Base-by-base conservation (phyloP, 208 protist species). In the Acanthamoeba triangularis region DNA sequence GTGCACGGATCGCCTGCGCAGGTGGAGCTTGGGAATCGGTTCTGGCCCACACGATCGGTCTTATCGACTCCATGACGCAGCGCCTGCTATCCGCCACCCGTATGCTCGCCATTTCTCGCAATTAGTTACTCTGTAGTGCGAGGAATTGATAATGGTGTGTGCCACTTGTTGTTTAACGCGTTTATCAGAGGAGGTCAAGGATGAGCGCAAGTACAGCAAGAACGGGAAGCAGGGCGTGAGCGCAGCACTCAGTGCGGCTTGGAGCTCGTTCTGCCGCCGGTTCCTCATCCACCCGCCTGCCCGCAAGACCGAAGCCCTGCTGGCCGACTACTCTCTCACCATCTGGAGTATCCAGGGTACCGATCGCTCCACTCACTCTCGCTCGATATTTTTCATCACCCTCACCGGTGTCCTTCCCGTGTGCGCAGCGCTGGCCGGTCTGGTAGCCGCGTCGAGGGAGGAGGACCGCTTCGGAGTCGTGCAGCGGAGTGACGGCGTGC, bases 401-500 rank as follows among this genome's bases (percentile, higher is more conserved):
- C 63, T 69, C 30, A 52, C 72, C 49, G 14, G n/a, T 41, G 6
- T 61, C 16, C 16, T 3, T 41, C 33, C 18, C 2, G 59, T 30
- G 8, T 7, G 7, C 18, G 49, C 59, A 92, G 87, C 61, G 33
- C 63, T 92, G 49, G 87, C 63, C 59, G 87, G 87, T 1, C n/a
- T 92, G 54, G 87, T 92, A 13, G 63, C 61, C 8, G 87, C 87
- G 2, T 92, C 87, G 33, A 52, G 87, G 7, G 63, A 74, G 14
- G 87, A 92, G 44, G 87, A 92, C 59, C 54, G 87, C 37, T 92
- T 52, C 33, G 87, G 87, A n/a, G 87, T 92, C 37, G 87, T 92
- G 35, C 54, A 76, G 87, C 3, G 54, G 59, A 92, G 63, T 41
- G 87, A 92, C 28, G 87, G 87, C 37, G 61, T 92, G 33, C 35